A percentile compares a stretch with the other conserved stretches of the same genome.
Evolutionary conservation across 306 rosid species (phyloP).

Genomic region (Parietaria judaica): DNA sequence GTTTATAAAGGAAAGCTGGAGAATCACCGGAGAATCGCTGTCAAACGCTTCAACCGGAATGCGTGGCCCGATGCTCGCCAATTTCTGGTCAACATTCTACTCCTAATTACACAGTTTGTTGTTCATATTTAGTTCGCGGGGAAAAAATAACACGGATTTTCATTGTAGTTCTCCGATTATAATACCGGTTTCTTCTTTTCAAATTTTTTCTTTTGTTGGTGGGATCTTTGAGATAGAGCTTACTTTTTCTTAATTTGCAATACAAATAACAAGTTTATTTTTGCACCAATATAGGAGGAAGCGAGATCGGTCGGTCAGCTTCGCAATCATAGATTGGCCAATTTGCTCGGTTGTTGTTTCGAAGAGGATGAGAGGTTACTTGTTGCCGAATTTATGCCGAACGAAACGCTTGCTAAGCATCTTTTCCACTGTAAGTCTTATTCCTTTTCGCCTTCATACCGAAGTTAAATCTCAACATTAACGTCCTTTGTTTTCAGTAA

Average conservation of each 20-base stretch:
- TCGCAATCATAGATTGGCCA: constrained; percentile 60
- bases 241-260: neutral
- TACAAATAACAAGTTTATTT: neutral
- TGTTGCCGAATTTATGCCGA: constrained; percentile 74
- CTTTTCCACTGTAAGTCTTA: constrained; percentile 62
- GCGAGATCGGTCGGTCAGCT: constrained; percentile 79
- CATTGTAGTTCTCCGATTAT: too few species aligned
- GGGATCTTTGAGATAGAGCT: neutral
- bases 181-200: too few species aligned
- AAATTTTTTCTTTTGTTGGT: neutral
- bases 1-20: constrained; percentile 81
- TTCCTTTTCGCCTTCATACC: neutral
- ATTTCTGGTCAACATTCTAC: constrained; percentile 44
- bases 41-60: constrained; percentile 68
- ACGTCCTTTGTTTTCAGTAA: too few species aligned
- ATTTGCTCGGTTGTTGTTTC: constrained; percentile 69
- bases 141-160: too few species aligned
- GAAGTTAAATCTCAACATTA: too few species aligned
- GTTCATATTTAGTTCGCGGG: too few species aligned
- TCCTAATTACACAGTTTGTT: neutral
- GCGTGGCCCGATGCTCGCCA: constrained; percentile 82
- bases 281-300: constrained; percentile 46
- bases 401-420: constrained; percentile 75
- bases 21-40: constrained; percentile 68
- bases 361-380: constrained; percentile 81